Percentiles rank a stretch among this genome's conserved stretches.
These are phyloP conservation scores for Boletus edulis DNA, from an alignment of 768 basidiomycete genomes.

Conservation along the genomic window DNA sequence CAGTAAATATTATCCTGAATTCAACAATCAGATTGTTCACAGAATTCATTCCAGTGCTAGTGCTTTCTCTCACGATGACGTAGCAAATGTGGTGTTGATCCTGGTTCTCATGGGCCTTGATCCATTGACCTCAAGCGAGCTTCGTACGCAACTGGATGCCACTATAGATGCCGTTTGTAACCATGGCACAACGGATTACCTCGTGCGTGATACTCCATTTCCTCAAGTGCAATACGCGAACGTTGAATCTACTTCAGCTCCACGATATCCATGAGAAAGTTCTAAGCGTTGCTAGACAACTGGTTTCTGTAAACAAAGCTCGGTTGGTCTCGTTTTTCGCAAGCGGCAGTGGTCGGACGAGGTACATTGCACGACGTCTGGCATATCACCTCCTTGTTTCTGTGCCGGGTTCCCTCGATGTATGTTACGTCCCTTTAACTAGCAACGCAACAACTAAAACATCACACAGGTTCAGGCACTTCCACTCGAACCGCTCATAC, in stretches of 20 bases:
- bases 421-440: constrained; percentile 9
- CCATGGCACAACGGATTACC: constrained; percentile 32
- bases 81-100: constrained; percentile 46
- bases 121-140: constrained; percentile 40
- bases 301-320: constrained; percentile 50
- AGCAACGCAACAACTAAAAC: not conserved
- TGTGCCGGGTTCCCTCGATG: constrained; percentile 1
- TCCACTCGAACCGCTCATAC: constrained; percentile 47
- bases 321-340: constrained; percentile 50
- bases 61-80: constrained; percentile 38
- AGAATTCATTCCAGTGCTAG: constrained; percentile 27
- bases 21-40: not conserved
- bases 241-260: constrained; percentile 39
- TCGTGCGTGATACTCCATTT: constrained; percentile 15
- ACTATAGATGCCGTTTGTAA: constrained; percentile 48
- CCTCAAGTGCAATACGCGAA: not conserved
- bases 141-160: constrained; percentile 44
- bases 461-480: constrained; percentile 44
- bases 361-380: constrained; percentile 56
- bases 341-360: constrained; percentile 46
- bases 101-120: constrained; percentile 61
- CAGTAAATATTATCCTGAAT: constrained; percentile 19
- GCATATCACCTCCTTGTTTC: constrained; percentile 39
- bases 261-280: constrained; percentile 44
- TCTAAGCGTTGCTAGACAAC: constrained; percentile 36